Evolutionary conservation across 2,329 filamentous ascomycete genomes (phyloP), one percentile per base, ranked within the genome.

Genomic region (Sphaceloma murrayae): DNA sequence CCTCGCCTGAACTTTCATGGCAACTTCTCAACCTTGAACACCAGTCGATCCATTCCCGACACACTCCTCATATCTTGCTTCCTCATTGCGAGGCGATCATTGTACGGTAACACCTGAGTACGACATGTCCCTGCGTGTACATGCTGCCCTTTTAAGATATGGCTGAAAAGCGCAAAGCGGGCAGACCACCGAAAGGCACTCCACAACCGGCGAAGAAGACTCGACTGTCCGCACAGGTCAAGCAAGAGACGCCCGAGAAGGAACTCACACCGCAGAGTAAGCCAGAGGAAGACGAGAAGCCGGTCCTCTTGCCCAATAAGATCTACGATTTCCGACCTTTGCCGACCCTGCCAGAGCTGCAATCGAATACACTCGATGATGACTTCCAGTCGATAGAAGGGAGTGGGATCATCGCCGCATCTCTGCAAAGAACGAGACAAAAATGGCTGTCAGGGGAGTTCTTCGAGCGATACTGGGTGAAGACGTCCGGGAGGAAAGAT

Each of bases 381-480:
- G 81, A 86, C 10, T 89, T 80, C 56, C 84, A 88, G 63, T 76
- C 77, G 17, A 71, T 88, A 30, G 74, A 30, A 47, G 48, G 40
- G 54, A 86, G 85, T 62, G 82, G 80, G 52, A 82, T 89, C 14
- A 68, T 89, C 47, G 71, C 75, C 54, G 80, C 87, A 53, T 85
- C 84, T 2, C 70, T 91, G 18, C 66, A 74, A 39, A 74, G 82
- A 56, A 91, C 85, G 55, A 78, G 82, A 48, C 71, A 79, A 46
- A 77, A 74, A 71, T 87, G 82, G 82, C 73, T 82, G 17, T 73
- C 68, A 52, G 80, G 80, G 21, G 62, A 61, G 11, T 71, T 86
- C 36, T 85, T 87, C 53, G 79, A 85, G 53, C 82, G 78, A 55
- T 86, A 82, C 60, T 87, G 82, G 82, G 74, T 78, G 6, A 86